A percentile compares a stretch with the other conserved stretches of the same genome.
Conservation (phyloP, 495 filamentous ascomycete species). For the Hypoxylon subgilvum region DNA sequence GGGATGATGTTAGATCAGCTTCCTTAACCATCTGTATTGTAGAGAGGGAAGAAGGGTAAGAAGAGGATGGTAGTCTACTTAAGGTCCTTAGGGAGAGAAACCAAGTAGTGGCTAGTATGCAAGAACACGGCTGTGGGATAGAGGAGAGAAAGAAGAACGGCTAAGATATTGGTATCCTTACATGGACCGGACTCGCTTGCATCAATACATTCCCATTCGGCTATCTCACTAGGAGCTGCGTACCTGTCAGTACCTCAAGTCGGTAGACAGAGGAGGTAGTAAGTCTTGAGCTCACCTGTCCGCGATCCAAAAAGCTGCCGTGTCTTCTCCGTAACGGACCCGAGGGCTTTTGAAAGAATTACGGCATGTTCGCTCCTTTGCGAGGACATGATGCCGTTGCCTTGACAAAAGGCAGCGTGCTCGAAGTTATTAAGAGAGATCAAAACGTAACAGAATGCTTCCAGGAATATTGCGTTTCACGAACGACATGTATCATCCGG, state of each 20-base stretch:
- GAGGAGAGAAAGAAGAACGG: not conserved
- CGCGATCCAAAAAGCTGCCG: too few species aligned
- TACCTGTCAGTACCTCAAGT: not conserved
- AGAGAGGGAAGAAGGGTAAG: too few species aligned
- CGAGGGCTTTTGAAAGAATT: not conserved
- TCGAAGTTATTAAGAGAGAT: too few species aligned
- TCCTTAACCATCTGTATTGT: too few species aligned
- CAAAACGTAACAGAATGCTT: too few species aligned
- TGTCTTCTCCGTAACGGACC: not conserved
- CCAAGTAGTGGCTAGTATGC: too few species aligned
- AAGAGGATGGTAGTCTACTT: too few species aligned
- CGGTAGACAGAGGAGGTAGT: not conserved
- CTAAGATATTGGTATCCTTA: not conserved
- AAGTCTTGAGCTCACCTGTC: not conserved
- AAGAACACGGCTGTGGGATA: not conserved
- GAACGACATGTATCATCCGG: too few species aligned
- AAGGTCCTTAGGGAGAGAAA: too few species aligned
- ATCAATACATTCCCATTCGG: conserved; percentile 1
- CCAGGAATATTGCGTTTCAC: too few species aligned
- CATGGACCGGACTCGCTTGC: not conserved
- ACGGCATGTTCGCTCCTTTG: not conserved
- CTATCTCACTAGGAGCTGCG: not conserved
- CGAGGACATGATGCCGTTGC: not conserved
- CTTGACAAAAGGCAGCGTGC: not conserved
- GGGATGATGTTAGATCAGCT: not conserved